Base-by-base conservation (phyloP, 129 eudicot species). In the Pittosporum tobira region DNA sequence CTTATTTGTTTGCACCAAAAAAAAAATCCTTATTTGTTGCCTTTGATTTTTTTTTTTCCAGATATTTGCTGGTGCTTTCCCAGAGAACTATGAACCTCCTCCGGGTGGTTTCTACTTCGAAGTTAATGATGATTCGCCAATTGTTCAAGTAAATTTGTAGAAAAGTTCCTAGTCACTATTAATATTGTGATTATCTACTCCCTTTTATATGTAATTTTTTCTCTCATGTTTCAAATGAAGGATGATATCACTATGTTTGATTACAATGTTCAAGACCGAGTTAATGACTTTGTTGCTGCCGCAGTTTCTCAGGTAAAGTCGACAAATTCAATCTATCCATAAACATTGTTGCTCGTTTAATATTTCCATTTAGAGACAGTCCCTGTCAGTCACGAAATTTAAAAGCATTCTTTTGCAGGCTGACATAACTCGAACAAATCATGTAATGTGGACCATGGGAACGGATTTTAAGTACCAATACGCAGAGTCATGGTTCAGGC, bases 61-160 rank as follows among this genome's bases (percentile, higher is more conserved):
- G 96, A 84, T 88, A 57, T 88, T 88, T 68, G 64, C 96, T 22
- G 94, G 96, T 57, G 94, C 96, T 46, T 88, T 88, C 64, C 83
- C 87, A 7, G 81, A 68, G 51, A 67, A 76, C 67, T 88, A 88
- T 44, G 88, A 84, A 51, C 96, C 96, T 43, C 86, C 86, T 36
- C 86, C 86, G 13, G 21, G 29, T 54, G 74, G 74, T 20, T 80
- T 80, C 61, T 59, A 71, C 53, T 80, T 67, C 72, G 86, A 80
- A 67, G 71, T 80, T 38, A 54, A 63, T 68, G 76, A 64, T 49
- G 73, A 71, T 42, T 67, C 75, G 49, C 68, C 55, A 1, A 49
- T 20, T 49, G 55, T 49, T 21, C 55, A 49, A 21, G 55, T 49
- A 49, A 21, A 6, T 3, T 13, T 13, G 12, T 8, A 14, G 1